Base-by-base conservation (phyloP, 2,329 filamentous ascomycete genomes). In the Aspergillus tanneri region DNA sequence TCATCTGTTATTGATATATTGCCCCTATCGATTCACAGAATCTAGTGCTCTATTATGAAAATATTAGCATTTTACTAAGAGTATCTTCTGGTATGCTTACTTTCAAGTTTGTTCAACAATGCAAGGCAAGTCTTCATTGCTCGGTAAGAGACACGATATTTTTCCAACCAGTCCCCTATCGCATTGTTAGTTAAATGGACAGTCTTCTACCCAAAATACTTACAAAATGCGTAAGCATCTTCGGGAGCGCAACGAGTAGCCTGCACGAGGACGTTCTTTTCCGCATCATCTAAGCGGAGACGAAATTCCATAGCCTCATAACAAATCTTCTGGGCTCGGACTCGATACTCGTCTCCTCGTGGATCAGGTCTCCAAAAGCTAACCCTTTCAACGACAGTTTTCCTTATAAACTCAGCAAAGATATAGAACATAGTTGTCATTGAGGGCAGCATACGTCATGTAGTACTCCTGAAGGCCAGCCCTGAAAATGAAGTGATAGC, bases 381-480 rank as follows among this genome's bases (percentile, higher is more conserved):
- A 41, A 60, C 28, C 4, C 51, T 49, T 21, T 50, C 48, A 16
- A 34, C 52, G 34, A 60, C 47, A 36, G 46, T 37, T 32, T 52
- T 57, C 9, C 58, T 60, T 24, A 12, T 5, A 27, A 30, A 18
- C 27, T 55, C 28, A 51, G 30, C 7, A 51, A 19, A 11, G 21
- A 39, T 27, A 39, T 27, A 24, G 19, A 16, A 37, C 27, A 11
- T 36, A 32, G 41, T 43, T 16, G 16, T 36, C 9, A 42, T 19
- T 35, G 6, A 32, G 10, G 12, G 27, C 25, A 38, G 52, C 61
- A 48, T 51, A 64, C 63, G 54, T 62, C 49, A 56, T 54, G 45
- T 58, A 63, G 34, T 60, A 63, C 43, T 64, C 47, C 10, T 56
- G 53, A 21, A 64, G 53, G n/a, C 59, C 61, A 43, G 52, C 50